Base-by-base conservation (phyloP, 1,139 yeast species). In the Yamadazyma dushanensis region DNA sequence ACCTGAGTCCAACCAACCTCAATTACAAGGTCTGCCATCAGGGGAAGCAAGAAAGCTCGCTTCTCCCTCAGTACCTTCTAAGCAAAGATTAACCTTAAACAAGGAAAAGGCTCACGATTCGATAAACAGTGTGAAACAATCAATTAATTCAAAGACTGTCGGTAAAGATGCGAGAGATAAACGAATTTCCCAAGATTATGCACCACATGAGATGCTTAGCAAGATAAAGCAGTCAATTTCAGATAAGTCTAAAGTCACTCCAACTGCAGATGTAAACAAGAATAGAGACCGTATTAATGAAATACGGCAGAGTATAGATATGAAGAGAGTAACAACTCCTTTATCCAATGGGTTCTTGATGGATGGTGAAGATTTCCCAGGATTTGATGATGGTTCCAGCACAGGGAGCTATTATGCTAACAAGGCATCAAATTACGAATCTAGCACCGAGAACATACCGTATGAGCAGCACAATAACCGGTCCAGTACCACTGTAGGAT, bases 171-270 rank as follows among this genome's bases (percentile, higher is more conserved):
- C 54, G 3, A 33, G 40, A 2, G 30, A 37, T 3, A 51, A 50
- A 27, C 40, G 62, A 32, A 30, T 49, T 20, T 53, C 61, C 1
- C 38, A 48, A 1, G 51, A 47, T 15, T 51, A 51, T 28, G 49
- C 58, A 14, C 64, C 65, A 1, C 52, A 51, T 17, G 63, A 59
- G 29, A 61, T 62, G 67, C 43, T 61, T 9, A 52, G 45, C 23
- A 48, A 41, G 26, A 41, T 62, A 10, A 53, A 54, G 33, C 45
- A 46, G 13, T 57, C 66, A 2, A 53, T 62, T 13, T 53, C 53
- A 34, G 51, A 58, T 2, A 59, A 55, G 37, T 31, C 54, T 3
- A 45, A 46, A 13, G 37, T 49, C 11, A 32, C 32, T 3, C 32
- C 36, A 17, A 30, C 25, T 13, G 39, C 25, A 9, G 49, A 42